Conservation (phyloP, 371 early-diverging fungal genomes). For the Lichtheimia hyalospora region DNA sequence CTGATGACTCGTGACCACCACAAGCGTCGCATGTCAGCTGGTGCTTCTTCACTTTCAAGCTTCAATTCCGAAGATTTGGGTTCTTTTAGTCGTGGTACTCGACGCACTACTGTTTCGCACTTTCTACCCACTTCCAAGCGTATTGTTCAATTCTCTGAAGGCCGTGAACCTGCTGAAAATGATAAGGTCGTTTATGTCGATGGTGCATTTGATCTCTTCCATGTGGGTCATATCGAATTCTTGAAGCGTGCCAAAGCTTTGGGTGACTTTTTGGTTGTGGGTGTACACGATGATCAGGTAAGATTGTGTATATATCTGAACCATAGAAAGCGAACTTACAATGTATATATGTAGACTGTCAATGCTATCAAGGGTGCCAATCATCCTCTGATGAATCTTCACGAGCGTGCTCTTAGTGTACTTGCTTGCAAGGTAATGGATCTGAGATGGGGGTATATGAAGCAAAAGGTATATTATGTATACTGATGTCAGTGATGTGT, state of each 20-base stretch:
- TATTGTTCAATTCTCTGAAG: slow-evolving; percentile 88
- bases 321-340: background rate
- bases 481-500: background rate
- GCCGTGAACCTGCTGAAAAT: slow-evolving; percentile 66
- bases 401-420: slow-evolving; percentile 89
- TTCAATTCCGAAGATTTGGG: slow-evolving; percentile 65
- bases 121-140: slow-evolving; percentile 85
- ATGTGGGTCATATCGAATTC: slow-evolving; percentile 94
- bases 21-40: slow-evolving; percentile 50
- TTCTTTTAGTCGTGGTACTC: slow-evolving; percentile 52
- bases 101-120: slow-evolving; percentile 69
- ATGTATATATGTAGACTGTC: slow-evolving; percentile 54
- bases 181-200: slow-evolving; percentile 90
- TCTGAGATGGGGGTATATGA: background rate
- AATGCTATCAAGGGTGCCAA: slow-evolving; percentile 86
- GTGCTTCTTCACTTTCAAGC: slow-evolving; percentile 54
- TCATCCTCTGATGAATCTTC: slow-evolving; percentile 92
- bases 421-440: slow-evolving; percentile 76
- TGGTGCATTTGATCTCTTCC: slow-evolving; percentile 97
- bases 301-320: background rate
- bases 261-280: slow-evolving; percentile 92
- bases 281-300: slow-evolving; percentile 89
- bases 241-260: slow-evolving; percentile 83
- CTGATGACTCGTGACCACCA: slow-evolving; percentile 89
- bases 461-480: background rate